phyloP scores from a whole-genome alignment of 176 grass and related monocot species.

The Themeda triandra region DNA sequence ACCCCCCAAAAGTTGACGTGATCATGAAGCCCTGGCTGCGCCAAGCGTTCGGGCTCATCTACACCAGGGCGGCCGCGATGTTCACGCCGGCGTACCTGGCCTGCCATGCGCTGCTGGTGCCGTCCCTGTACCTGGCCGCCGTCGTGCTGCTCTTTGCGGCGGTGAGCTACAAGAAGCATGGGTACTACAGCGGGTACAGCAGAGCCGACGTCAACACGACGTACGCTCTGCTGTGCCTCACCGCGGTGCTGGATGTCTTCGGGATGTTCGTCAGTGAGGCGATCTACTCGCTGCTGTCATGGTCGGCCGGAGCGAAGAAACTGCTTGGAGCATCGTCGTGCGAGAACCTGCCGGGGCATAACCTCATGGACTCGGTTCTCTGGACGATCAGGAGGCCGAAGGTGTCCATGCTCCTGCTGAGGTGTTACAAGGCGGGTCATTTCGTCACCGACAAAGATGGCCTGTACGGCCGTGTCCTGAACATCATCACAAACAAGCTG shows the following conservation, averaged over 20 bases:
- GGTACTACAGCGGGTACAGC: neutral
- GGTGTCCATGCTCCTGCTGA: neutral
- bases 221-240: neutral
- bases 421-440: no score
- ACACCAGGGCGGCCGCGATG: no score
- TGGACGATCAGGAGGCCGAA: neutral
- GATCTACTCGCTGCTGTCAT: neutral
- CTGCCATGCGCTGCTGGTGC: no score
- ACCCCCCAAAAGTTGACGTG: no score
- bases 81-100: no score
- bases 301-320: rapidly evolving
- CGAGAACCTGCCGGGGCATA: neutral
- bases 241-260: neutral
- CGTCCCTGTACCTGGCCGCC: no score
- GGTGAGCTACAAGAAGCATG: neutral
- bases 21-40: neutral
- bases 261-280: neutral
- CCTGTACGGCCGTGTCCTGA: neutral
- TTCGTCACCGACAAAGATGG: no score
- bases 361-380: neutral
- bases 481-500: neutral
- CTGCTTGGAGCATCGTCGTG: neutral
- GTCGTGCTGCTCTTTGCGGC: neutral
- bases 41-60: no score
- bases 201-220: neutral